These are phyloP conservation scores for Sugiyamaella marilandica DNA, from an alignment of 805 yeast species.

Conservation along the genomic window DNA sequence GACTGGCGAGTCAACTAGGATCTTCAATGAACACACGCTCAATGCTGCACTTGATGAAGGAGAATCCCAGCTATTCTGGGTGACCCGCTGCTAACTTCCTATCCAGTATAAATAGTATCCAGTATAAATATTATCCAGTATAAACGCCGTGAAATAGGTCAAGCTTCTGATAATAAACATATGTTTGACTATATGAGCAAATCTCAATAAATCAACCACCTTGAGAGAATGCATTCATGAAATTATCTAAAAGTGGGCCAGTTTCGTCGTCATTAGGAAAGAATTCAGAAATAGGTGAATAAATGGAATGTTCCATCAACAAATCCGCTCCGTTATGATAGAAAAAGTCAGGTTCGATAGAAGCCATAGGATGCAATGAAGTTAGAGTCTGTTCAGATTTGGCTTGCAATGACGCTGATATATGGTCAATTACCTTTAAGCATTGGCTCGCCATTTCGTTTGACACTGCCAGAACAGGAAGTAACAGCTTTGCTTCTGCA, in stretches of 20 bases:
- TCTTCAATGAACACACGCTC: background rate
- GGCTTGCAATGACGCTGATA: background rate
- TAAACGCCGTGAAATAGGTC: background rate
- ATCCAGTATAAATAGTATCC: background rate
- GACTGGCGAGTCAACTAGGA: constrained; percentile 5
- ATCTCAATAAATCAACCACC: background rate
- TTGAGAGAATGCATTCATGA: constrained; percentile 1
- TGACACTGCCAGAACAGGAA: background rate
- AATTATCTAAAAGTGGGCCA: background rate
- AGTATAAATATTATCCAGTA: no score
- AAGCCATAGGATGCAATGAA: background rate
- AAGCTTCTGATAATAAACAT: background rate
- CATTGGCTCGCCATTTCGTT: constrained; percentile 1
- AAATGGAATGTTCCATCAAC: background rate
- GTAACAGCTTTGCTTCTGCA: background rate
- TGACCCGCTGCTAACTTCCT: constrained; percentile 1
- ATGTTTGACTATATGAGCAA: background rate
- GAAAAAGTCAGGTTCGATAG: background rate
- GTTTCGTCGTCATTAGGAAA: background rate
- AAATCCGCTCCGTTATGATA: background rate
- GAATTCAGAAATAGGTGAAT: background rate
- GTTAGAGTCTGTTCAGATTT: background rate
- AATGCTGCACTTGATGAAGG: constrained; percentile 9
- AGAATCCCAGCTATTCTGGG: constrained; percentile 9
- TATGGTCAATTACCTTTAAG: background rate